A percentile compares a stretch with the other conserved stretches of the same genome.
Conservation (phyloP, 495 filamentous ascomycete species). For the Usnea hakonensis region DNA sequence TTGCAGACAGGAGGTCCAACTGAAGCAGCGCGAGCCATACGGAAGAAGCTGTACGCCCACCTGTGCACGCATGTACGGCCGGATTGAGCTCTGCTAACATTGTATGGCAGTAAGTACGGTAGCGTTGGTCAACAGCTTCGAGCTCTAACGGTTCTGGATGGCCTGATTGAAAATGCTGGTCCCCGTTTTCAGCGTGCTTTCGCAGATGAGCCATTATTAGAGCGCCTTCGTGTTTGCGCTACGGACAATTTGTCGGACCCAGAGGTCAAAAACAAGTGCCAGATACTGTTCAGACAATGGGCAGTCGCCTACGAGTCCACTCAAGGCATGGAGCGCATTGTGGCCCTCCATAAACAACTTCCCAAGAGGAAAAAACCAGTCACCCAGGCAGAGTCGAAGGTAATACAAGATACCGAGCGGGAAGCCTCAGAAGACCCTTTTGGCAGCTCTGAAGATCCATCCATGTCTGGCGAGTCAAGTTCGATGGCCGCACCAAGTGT, state of each 20-base stretch:
- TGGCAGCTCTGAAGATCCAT: constrained; percentile 30
- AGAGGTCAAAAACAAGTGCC: constrained; percentile 77
- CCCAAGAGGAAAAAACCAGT: constrained; percentile 58
- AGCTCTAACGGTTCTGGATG: constrained; percentile 84
- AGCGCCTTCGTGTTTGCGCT: constrained; percentile 80
- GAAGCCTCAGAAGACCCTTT: constrained; percentile 54
- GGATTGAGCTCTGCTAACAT: neutral
- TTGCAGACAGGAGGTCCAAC: constrained; percentile 81
- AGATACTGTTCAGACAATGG: constrained; percentile 82
- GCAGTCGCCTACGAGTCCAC: constrained; percentile 72
- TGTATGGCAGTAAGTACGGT: constrained; percentile 69
- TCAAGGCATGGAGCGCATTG: constrained; percentile 71
- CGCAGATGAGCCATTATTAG: constrained; percentile 86
- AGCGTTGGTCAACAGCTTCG: constrained; percentile 85
- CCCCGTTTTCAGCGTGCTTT: constrained; percentile 80
- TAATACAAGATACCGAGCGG: constrained; percentile 64
- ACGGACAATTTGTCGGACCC: constrained; percentile 79
- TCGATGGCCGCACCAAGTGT: neutral
- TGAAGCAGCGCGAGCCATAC: constrained; percentile 84
- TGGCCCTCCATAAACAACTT: constrained; percentile 71
- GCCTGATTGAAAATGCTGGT: constrained; percentile 89
- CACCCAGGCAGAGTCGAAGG: constrained; percentile 68
- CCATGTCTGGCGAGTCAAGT: neutral
- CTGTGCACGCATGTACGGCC: neutral
- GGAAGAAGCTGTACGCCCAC: constrained; percentile 78